Percentiles rank a stretch among this genome's conserved stretches.
Conservation (phyloP, 768 basidiomycete species). For the Suillus lakei region DNA sequence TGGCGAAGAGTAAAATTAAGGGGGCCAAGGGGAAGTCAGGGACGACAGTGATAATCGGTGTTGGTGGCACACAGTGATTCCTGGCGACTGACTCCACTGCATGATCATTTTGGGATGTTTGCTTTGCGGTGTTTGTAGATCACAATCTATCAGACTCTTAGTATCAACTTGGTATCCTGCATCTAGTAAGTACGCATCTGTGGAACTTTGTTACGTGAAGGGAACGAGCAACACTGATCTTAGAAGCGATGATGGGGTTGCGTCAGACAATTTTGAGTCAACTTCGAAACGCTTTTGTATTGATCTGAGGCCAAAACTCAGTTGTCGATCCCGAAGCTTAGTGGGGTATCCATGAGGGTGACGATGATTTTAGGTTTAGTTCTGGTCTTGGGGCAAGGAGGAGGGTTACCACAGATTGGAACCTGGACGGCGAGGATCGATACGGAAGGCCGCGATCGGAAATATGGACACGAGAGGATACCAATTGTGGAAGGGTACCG, state of each 20-base stretch:
- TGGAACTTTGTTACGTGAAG: conserved; percentile 8
- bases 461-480: not conserved
- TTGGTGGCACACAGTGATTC: conserved; percentile 1
- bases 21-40: conserved; percentile 28
- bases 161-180: conserved; percentile 6
- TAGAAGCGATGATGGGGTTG: conserved; percentile 11
- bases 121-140: conserved; percentile 7
- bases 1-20: conserved; percentile 43
- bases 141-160: conserved; percentile 6
- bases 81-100: not conserved
- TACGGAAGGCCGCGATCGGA: conserved; percentile 7
- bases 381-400: not conserved
- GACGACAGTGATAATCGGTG: conserved; percentile 18
- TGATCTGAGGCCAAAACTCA: not conserved
- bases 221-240: conserved; percentile 5
- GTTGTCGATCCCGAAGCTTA: conserved; percentile 1
- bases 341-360: not conserved
- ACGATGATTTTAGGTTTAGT: not conserved
- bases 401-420: too few species aligned
- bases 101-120: conserved; percentile 15
- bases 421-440: not conserved
- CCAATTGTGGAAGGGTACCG: not conserved
- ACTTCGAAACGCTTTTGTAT: not conserved
- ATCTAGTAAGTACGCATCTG: conserved; percentile 1
- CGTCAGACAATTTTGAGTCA: conserved; percentile 1